Percentiles rank a stretch among this genome's conserved stretches.
Evolutionary conservation across 345 rosid species (phyloP).

Genomic region (Eucalyptus tenuipes): DNA sequence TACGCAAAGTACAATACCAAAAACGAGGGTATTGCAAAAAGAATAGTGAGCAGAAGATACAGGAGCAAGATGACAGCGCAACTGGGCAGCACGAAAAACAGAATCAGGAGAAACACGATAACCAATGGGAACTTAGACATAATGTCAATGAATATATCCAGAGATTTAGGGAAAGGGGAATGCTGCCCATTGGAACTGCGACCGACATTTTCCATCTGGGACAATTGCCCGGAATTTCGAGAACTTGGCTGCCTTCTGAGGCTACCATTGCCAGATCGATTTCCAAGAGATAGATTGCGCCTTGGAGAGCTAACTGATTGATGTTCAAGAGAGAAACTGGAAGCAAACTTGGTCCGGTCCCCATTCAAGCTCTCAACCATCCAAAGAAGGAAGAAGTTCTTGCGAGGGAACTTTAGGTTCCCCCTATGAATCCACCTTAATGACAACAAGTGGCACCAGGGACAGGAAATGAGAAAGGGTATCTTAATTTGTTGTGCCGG

Average conservation of each 20-base stretch:
- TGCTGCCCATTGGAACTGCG: conserved; percentile 1
- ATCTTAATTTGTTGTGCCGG: conserved; percentile 13
- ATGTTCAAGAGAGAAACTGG: conserved; percentile 7
- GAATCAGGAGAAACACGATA: conserved; percentile 21
- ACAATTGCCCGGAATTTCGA: background rate
- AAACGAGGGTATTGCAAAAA: conserved; percentile 30
- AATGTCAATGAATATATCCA: conserved; percentile 20
- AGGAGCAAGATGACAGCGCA: conserved; percentile 22
- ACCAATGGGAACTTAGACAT: conserved; percentile 28
- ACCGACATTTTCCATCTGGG: background rate
- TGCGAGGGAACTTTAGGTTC: conserved; percentile 21
- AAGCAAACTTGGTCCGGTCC: conserved; percentile 3
- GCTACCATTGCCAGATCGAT: background rate
- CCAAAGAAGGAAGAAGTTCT: conserved; percentile 36
- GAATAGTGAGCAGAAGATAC: conserved; percentile 18
- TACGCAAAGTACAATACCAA: conserved; percentile 27
- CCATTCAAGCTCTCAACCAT: conserved; percentile 34
- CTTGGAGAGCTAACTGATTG: conserved; percentile 1
- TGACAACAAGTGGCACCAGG: conserved; percentile 32
- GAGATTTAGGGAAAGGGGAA: conserved; percentile 13
- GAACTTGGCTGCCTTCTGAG: background rate
- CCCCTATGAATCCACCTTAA: conserved; percentile 19
- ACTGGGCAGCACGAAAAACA: conserved; percentile 23
- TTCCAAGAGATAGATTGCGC: background rate
- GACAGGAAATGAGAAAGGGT: conserved; percentile 33